Percentiles rank a stretch among this genome's conserved stretches.
phyloP scores from a whole-genome alignment of 2,329 filamentous ascomycete genomes.

The Aspergillus neotritici region DNA sequence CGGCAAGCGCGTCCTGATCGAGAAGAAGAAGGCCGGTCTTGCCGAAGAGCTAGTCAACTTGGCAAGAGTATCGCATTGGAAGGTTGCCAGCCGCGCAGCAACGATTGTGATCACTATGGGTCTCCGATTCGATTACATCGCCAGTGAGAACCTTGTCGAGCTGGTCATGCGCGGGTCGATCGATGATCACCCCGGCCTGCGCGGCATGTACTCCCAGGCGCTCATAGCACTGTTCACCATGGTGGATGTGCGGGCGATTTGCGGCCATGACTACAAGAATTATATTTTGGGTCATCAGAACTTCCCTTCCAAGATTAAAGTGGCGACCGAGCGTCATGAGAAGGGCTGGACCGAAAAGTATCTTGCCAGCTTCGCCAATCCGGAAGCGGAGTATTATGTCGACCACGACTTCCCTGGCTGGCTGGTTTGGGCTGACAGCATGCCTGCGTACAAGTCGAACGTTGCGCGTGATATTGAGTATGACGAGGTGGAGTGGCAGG shows the following conservation, averaged over 20 bases:
- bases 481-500: conserved; percentile 70
- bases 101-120: conserved; percentile 88
- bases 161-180: conserved; percentile 77
- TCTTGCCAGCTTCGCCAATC: conserved; percentile 68
- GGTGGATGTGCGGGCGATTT: conserved; percentile 79
- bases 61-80: conserved; percentile 84
- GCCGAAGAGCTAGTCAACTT: conserved; percentile 74
- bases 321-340: conserved; percentile 69
- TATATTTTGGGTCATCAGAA: conserved; percentile 76
- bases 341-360: conserved; percentile 73
- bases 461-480: conserved; percentile 64
- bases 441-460: conserved; percentile 71
- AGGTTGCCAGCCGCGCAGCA: conserved; percentile 82
- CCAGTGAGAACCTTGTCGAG: conserved; percentile 73
- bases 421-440: conserved; percentile 88
- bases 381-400: conserved; percentile 78
- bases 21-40: conserved; percentile 73
- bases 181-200: conserved; percentile 81
- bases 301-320: conserved; percentile 67
- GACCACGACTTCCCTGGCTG: conserved; percentile 91
- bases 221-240: conserved; percentile 76
- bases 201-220: conserved; percentile 73
- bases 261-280: conserved; percentile 79
- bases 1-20: conserved; percentile 68
- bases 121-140: conserved; percentile 83